Conservation (phyloP, 768 basidiomycete species). For the Boletus sp. region DNA sequence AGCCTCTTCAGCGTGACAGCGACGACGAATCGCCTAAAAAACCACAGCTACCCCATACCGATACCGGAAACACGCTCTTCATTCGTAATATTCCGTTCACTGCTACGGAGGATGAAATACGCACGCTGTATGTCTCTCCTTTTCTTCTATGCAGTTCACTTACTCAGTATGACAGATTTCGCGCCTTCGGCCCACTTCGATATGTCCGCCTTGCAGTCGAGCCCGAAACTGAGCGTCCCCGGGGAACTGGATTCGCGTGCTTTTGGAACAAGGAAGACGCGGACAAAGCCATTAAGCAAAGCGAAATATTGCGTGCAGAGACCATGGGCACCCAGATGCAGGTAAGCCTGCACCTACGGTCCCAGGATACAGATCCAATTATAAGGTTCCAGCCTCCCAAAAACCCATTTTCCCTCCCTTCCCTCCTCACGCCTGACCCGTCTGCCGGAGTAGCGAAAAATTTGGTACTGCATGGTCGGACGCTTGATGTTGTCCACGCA, state of each 20-base stretch:
- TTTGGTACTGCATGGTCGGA: conserved; percentile 88
- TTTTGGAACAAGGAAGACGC: conserved; percentile 95
- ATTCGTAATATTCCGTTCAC: conserved; percentile 91
- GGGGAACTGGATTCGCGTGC: conserved; percentile 95
- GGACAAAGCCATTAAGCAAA: conserved; percentile 78
- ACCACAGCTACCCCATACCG: conserved; percentile 76
- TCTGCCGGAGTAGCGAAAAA: conserved; percentile 78
- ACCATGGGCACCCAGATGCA: conserved; percentile 46
- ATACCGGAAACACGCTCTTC: conserved; percentile 89
- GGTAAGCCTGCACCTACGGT: conserved; percentile 27
- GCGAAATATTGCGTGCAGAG: conserved; percentile 67
- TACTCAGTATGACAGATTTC: conserved; percentile 51
- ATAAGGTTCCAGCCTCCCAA: conserved; percentile 49
- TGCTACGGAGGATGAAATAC: conserved; percentile 90
- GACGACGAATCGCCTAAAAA: conserved; percentile 48
- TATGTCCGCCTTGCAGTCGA: conserved; percentile 94
- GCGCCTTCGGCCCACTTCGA: conserved; percentile 86
- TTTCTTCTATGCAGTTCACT: neutral
- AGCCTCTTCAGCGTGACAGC: conserved; percentile 1
- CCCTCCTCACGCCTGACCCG: conserved; percentile 92
- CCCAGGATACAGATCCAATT: neutral
- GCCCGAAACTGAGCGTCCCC: conserved; percentile 74
- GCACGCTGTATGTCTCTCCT: conserved; percentile 60
- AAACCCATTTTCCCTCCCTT: conserved; percentile 85
- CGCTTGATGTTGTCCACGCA: conserved; percentile 86